phyloP scores from a whole-genome alignment of 768 basidiomycete genomes.

The Calocera cornea region DNA sequence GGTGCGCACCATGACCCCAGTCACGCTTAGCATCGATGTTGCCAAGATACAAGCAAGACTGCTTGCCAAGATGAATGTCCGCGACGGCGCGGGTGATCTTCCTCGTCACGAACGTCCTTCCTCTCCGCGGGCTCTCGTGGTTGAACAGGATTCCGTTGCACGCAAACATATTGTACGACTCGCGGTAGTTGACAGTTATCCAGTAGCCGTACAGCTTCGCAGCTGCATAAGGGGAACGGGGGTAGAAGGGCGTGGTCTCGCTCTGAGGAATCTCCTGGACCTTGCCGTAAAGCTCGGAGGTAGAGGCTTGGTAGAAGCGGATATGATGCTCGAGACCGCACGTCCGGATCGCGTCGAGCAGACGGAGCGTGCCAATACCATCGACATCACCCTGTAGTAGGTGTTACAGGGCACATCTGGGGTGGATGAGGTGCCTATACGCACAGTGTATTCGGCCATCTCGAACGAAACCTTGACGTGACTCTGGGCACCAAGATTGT shows the following conservation, averaged over 20 bases:
- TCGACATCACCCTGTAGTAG: conserved; percentile 65
- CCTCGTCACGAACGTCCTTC: conserved; percentile 89
- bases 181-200: conserved; percentile 85
- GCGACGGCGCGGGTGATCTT: conserved; percentile 89
- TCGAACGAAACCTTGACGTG: conserved; percentile 99
- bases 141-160: conserved; percentile 98
- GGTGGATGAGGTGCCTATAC: background rate
- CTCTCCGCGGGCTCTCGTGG: conserved; percentile 90
- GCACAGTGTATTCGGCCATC: conserved; percentile 89
- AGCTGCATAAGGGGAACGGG: conserved; percentile 91
- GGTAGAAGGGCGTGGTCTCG: conserved; percentile 96
- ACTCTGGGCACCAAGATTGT: conserved; percentile 94
- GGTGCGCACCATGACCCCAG: conserved; percentile 83
- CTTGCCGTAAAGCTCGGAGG: conserved; percentile 93
- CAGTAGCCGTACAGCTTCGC: conserved; percentile 89
- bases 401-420: background rate
- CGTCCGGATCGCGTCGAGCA: conserved; percentile 91
- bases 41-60: conserved; percentile 80
- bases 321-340: conserved; percentile 87
- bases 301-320: conserved; percentile 95
- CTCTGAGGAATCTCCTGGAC: conserved; percentile 90
- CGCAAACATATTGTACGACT: conserved; percentile 92
- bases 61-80: conserved; percentile 81
- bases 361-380: conserved; percentile 83
- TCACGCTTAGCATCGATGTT: conserved; percentile 92